These are phyloP conservation scores for Rhodotorula sp. DNA, from an alignment of 1,284 basidiomycete species.

Conservation along the genomic window DNA sequence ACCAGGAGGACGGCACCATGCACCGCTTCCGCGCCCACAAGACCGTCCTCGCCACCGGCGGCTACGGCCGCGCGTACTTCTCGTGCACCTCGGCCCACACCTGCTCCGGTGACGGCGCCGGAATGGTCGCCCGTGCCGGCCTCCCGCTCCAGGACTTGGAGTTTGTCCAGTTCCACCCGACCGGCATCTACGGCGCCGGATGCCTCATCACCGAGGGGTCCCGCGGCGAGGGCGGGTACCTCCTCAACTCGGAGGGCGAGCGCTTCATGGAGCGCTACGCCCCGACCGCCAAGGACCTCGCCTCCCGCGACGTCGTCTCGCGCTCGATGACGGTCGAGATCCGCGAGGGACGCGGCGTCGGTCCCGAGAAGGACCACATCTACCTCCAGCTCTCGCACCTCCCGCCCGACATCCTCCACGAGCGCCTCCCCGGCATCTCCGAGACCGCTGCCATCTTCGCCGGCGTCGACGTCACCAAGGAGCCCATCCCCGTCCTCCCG, in stretches of 20 bases:
- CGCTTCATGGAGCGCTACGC: constrained; percentile 98
- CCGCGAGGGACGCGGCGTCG: constrained; percentile 97
- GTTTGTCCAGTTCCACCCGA: constrained; percentile 99
- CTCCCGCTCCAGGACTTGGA: constrained; percentile 96
- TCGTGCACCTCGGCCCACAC: constrained; percentile 99
- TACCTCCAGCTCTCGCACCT: constrained; percentile 97
- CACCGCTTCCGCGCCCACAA: constrained; percentile 98
- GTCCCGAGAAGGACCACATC: constrained; percentile 97
- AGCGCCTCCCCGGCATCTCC: constrained; percentile 97
- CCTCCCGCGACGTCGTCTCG: constrained; percentile 98
- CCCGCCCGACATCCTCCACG: constrained; percentile 91
- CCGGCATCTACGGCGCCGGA: constrained; percentile 98
- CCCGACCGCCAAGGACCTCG: constrained; percentile 98
- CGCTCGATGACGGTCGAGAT: constrained; percentile 99
- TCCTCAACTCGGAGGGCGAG: constrained; percentile 98
- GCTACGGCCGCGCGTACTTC: constrained; percentile 98
- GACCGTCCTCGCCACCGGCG: constrained; percentile 96
- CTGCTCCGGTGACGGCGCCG: constrained; percentile 98
- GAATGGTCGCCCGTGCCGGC: constrained; percentile 96
- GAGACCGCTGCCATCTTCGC: constrained; percentile 99
- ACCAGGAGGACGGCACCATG: constrained; percentile 99
- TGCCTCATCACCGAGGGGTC: constrained; percentile 99
- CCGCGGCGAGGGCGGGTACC: constrained; percentile 98
- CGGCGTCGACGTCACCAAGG: constrained; percentile 99
- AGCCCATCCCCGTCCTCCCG: constrained; percentile 94